Evolutionary conservation across 2,329 filamentous ascomycete genomes (phyloP), one percentile per base, ranked within the genome.

Genomic region (Pseudophaeomoniella oleicola): DNA sequence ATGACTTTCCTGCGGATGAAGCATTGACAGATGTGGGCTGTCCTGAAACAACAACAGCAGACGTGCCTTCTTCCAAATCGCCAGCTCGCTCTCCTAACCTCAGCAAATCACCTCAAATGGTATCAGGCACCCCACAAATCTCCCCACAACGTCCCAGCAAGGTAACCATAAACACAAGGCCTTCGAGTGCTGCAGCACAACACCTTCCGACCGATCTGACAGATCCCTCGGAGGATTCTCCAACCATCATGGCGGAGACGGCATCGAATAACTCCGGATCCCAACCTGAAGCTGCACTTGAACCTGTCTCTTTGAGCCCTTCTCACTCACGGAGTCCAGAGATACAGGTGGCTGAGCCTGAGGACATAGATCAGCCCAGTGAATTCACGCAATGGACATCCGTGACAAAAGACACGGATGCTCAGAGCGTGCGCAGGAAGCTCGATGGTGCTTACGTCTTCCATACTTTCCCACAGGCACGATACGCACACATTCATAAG

Each of bases 281-380:
- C 13, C 19, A 41, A 15, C 16, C 30, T n/a, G 12, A 36, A 13
- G 45, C 45, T 18, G 36, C 33, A 12, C 37, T 41, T 11, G 46
- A 52, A 16, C 44, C 45, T n/a, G 58, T 63, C 34, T 62, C 60
- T 5, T 51, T 64, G 33, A 51, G 56, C 6, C 64, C 62, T 3
- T 62, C 63, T 12, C 56, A 62, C 10, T 51, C 55, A 14, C 54
- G 55, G 31, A 66, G 62, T 37, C 62, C 60, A 9, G 58, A 64
- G 38, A 67, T 67, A 19, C 64, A 69, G 47, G 61, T 66, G 12
- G 61, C 63, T 5, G 62, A 66, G 31, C 48, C 58, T 13, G 64
- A 68, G 49, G 66, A 67, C 39, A 62, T 63, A 46, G 60, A 63
- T 36, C 59, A 16, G 6, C 30, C 13, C 12, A 34, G 35, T 30